A percentile compares a stretch with the other conserved stretches of the same genome.
Conservation (phyloP, 1,284 basidiomycete genomes). For the Schizopora paradoxa region DNA sequence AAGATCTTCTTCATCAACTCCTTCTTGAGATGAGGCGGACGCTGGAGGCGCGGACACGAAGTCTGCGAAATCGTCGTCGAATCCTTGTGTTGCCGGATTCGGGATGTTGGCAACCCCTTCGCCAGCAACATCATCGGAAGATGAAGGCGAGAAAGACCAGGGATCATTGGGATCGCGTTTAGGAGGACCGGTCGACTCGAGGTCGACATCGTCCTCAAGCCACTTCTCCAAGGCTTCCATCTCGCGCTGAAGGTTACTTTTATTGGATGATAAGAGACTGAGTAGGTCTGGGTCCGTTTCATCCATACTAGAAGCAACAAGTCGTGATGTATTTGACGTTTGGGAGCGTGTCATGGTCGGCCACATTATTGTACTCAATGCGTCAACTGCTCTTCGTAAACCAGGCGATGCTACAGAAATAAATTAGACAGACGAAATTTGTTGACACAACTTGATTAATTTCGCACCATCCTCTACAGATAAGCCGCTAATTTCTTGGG, state of each 20-base stretch:
- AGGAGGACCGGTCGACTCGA: background rate
- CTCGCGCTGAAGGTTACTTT: conserved; percentile 27
- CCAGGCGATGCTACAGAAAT: conserved; percentile 40
- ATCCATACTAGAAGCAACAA: conserved; percentile 7
- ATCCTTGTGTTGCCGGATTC: conserved; percentile 32
- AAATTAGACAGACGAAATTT: conserved; percentile 4
- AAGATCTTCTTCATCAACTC: conserved; percentile 29
- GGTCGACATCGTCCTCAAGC: conserved; percentile 46
- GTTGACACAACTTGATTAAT: too few species aligned
- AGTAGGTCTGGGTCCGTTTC: conserved; percentile 11
- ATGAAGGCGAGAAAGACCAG: too few species aligned
- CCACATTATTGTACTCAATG: conserved; percentile 82
- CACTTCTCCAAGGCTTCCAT: conserved; percentile 57
- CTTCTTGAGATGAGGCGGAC: conserved; percentile 28
- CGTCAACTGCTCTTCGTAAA: conserved; percentile 65
- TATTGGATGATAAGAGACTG: conserved; percentile 20
- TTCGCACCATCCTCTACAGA: too few species aligned
- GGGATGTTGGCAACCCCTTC: background rate
- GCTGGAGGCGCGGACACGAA: conserved; percentile 54
- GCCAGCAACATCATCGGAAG: too few species aligned
- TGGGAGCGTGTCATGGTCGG: conserved; percentile 55
- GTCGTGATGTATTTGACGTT: conserved; percentile 17
- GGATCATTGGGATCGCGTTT: conserved; percentile 8
- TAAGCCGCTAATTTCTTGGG: conserved; percentile 2
- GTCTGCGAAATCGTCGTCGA: conserved; percentile 75